Base-by-base conservation (phyloP, 1,284 basidiomycete species). In the Sphagnurus paluster region DNA sequence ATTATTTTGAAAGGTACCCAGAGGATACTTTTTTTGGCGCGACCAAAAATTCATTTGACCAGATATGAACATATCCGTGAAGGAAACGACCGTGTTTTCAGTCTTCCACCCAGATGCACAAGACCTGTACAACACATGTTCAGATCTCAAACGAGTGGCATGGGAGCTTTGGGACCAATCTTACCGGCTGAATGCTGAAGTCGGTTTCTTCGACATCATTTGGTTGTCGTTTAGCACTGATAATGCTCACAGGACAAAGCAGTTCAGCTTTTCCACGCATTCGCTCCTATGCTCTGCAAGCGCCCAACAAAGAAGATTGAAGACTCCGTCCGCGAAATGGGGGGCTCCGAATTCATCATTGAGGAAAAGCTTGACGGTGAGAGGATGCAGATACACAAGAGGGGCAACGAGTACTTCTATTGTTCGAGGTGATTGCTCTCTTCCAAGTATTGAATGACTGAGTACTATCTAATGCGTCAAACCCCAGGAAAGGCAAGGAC, bases 321-420 rank as follows among this genome's bases (percentile, higher is more conserved):
- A 54, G 85, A 88, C 13, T 83, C 92, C 0, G 83, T 95, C 39
- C 90, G 87, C 56, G 79, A 87, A 42, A 93, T 97, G 80, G 79
- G 79, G 17, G 82, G 80, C 32, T 56, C 70, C 10, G 68, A 77
- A 40, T 97, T 97, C 62, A 72, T 93, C 52, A 89, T 98, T 37
- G 94, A 98, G 62, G 95, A 98, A 69, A 98, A 98, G 64, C 76
- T 97, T 1, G 94, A 98, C 59, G 94, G 94, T 1, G 94, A 98
- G 64, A 74, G 95, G 21, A 93, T 98, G 66, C 95, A 98, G 62
- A 59, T 98, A 40, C 95, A 98, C 61, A 96, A 91, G 66, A 76
- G 85, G 39, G 90, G 88, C 2, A 86, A 89, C 49, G 83, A 91
- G 61, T 98, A 90, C 62, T 90, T 87, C 56, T 98, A 95, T 60